A percentile compares a stretch with the other conserved stretches of the same genome.
These are phyloP conservation scores for Metarhizium robertsii DNA, from an alignment of 2,329 filamentous ascomycete species.

Conservation along the genomic window DNA sequence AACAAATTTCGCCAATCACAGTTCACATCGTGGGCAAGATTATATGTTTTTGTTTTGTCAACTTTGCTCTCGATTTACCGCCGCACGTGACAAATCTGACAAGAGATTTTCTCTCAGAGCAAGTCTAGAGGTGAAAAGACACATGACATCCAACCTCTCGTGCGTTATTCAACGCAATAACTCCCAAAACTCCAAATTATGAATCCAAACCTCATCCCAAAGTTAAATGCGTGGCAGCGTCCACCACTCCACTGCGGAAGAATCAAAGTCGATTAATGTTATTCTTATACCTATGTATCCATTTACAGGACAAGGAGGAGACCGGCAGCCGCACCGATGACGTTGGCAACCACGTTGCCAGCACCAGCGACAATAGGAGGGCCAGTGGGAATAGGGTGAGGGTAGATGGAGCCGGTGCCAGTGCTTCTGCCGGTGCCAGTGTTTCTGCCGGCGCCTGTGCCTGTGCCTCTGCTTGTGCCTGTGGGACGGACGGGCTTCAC, in stretches of 20 bases:
- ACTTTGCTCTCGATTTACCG: too few relatives aligned
- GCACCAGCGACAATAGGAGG: constrained; percentile 11
- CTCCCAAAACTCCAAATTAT: neutral
- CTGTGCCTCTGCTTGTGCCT: neutral
- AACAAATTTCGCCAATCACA: neutral
- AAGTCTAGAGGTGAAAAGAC: neutral
- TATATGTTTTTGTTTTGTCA: too few relatives aligned
- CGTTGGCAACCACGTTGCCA: constrained; percentile 9
- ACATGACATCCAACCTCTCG: neutral
- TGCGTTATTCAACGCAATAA: neutral
- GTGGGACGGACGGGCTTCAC: neutral
- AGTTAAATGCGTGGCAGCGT: neutral
- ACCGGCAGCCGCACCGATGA: constrained; percentile 14
- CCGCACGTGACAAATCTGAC: neutral
- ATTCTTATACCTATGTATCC: neutral
- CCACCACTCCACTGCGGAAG: neutral
- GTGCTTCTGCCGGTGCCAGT: neutral
- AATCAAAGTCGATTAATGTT: neutral
- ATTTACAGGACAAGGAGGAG: constrained; percentile 15
- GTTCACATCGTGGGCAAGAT: too few relatives aligned
- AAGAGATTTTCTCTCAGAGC: neutral
- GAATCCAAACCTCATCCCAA: neutral
- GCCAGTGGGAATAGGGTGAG: neutral
- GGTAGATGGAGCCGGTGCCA: neutral
- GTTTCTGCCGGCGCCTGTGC: too few relatives aligned